phyloP scores from a whole-genome alignment of 1,139 yeast species.

The Yamadazyma conglobata region DNA sequence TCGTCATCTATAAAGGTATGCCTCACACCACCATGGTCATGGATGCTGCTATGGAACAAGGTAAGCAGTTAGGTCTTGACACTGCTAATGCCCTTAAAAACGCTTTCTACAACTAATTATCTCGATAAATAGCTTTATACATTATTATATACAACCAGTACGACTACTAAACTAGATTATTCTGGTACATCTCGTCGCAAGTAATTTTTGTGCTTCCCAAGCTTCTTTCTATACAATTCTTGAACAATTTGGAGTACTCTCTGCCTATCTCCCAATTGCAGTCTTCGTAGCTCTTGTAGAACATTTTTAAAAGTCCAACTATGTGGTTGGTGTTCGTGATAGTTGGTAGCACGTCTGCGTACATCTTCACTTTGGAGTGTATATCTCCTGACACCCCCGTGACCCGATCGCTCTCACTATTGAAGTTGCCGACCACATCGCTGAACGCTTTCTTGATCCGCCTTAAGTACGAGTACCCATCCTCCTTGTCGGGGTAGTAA shows the following conservation, averaged over 20 bases:
- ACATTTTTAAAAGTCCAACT: slow-evolving; percentile 46
- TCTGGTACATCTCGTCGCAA: slow-evolving; percentile 45
- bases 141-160: too few relatives aligned
- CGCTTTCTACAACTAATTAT: slow-evolving; percentile 13
- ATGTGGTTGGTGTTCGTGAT: slow-evolving; percentile 25
- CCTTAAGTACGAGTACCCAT: slow-evolving; percentile 34
- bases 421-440: slow-evolving; percentile 3
- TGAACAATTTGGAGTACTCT: slow-evolving; percentile 50
- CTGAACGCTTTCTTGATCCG: slow-evolving; percentile 33
- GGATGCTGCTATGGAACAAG: slow-evolving; percentile 41
- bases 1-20: slow-evolving; percentile 38
- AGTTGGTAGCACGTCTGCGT: slow-evolving; percentile 15
- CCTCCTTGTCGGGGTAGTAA: slow-evolving; percentile 25
- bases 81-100: slow-evolving; percentile 25
- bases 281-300: slow-evolving; percentile 33
- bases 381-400: slow-evolving; percentile 8
- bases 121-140: too few relatives aligned
- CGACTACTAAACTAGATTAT: background rate
- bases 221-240: slow-evolving; percentile 51
- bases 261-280: slow-evolving; percentile 55
- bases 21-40: slow-evolving; percentile 51
- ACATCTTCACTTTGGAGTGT: slow-evolving; percentile 15
- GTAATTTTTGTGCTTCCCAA: slow-evolving; percentile 43
- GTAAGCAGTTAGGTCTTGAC: slow-evolving; percentile 32
- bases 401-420: slow-evolving; percentile 1